Evolutionary conservation across 192 early-diverging fungal genomes (phyloP), one percentile per base, ranked within the genome.

Genomic region (Backusella sp.): DNA sequence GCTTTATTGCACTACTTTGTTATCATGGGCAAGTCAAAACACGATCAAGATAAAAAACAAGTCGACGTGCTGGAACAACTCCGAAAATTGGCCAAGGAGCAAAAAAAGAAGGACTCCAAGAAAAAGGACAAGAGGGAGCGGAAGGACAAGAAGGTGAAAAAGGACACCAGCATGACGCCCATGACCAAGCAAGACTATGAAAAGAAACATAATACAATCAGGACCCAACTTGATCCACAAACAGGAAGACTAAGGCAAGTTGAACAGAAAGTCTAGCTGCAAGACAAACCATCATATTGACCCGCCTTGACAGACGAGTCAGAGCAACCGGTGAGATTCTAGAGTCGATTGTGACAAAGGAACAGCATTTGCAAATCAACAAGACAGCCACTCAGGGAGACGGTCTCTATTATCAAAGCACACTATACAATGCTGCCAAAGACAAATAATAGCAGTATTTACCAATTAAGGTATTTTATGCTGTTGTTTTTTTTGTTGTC

Each of bases 271-370:
- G 14, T 19, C 46, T 6, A 28, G 28, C 34, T 46, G 14, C 5
- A 30, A 28, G 41, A 46, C 23, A 62, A 28, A 11, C 26, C n/a
- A n/a, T n/a, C n/a, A n/a, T 62, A 69, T 39, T 30, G 66, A 52
- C 35, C 9, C 26, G 41, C 5, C 59, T 44, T 53, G 36, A 37
- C 53, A 88, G 87, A 62, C 59, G 84, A 21, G 84, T 88, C 12
- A 86, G 79, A 70, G 87, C 87, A 42, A 80, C 79, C 12, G 87
- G 87, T 0, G 87, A 88, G 74, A 83, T 88, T 17, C 70, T 88
- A 12, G 87, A 88, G 69, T 56, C 80, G 15, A 87, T 88, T 12
- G 87, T 88, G 17, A 74, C 80, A 32, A 72, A 68, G 28, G 86
- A 87, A 23, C 83, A 88, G 21, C 87, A 88, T 35, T 65, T 52